These are phyloP conservation scores for Avena eriantha DNA, from an alignment of 176 grass and related monocot genomes.

Conservation along the genomic window DNA sequence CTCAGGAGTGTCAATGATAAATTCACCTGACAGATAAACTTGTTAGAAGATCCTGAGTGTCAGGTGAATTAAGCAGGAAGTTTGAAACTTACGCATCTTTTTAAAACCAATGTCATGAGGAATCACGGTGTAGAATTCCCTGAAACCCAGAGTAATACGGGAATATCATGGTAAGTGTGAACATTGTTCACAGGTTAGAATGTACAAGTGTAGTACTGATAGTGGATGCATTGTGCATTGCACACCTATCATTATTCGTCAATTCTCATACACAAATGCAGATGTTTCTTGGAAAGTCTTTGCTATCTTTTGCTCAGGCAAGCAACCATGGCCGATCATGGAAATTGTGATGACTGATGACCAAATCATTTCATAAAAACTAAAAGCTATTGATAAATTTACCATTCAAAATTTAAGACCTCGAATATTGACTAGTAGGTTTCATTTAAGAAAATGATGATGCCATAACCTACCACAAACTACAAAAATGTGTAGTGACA, in stretches of 20 bases:
- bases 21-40: constrained; percentile 68
- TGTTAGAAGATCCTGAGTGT: constrained; percentile 17
- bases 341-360: neutral
- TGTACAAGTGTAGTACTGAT: neutral
- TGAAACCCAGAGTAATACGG: constrained; percentile 32
- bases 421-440: neutral
- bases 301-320: neutral
- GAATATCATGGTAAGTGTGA: neutral
- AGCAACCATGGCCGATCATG: neutral
- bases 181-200: neutral
- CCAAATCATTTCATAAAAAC: neutral
- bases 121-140: constrained; percentile 78
- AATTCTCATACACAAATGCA: neutral
- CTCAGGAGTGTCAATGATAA: constrained; percentile 82
- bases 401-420: neutral
- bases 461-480: neutral
- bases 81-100: constrained; percentile 75
- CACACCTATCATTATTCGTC: constrained; percentile 10
- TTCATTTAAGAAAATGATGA: neutral
- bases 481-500: neutral
- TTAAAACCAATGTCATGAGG: constrained; percentile 96
- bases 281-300: neutral
- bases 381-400: neutral
- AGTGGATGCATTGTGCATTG: neutral
- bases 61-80: constrained; percentile 15